Percentiles rank a stretch among this genome's conserved stretches.
Evolutionary conservation across 345 rosid species (phyloP).

Genomic region (Syzygium aromaticum): DNA sequence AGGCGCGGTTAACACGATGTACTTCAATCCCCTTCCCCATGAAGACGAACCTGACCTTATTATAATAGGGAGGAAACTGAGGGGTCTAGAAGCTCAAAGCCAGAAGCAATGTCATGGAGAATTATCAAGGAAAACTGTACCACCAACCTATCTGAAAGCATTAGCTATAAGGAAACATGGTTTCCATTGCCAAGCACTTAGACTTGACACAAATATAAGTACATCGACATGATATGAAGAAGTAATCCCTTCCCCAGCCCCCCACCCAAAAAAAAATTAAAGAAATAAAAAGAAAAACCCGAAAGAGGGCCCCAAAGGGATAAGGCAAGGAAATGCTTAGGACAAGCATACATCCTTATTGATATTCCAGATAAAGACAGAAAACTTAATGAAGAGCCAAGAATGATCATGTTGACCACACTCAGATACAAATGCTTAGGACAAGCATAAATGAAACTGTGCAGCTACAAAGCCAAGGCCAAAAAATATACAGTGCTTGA

Average conservation of each 20-base stretch:
- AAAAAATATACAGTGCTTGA: background rate
- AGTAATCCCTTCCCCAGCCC: background rate
- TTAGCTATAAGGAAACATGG: background rate
- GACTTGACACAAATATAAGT: background rate
- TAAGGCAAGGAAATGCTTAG: background rate
- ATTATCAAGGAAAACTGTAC: background rate
- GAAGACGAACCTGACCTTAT: background rate
- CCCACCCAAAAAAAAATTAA: background rate
- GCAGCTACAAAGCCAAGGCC: background rate
- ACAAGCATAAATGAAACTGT: background rate
- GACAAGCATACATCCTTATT: background rate
- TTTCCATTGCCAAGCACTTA: background rate
- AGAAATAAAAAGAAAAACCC: background rate
- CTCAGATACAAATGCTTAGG: background rate
- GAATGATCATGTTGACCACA: background rate
- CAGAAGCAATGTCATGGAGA: background rate
- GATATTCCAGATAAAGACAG: background rate
- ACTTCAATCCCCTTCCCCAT: background rate
- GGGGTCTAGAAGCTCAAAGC: background rate
- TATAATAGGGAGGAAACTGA: background rate
- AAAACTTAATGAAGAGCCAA: background rate
- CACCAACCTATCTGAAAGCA: background rate
- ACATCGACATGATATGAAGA: background rate
- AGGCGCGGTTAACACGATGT: background rate
- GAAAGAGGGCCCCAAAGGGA: background rate